Base-by-base conservation (phyloP, 805 yeast genomes). In the Teunomyces stri region DNA sequence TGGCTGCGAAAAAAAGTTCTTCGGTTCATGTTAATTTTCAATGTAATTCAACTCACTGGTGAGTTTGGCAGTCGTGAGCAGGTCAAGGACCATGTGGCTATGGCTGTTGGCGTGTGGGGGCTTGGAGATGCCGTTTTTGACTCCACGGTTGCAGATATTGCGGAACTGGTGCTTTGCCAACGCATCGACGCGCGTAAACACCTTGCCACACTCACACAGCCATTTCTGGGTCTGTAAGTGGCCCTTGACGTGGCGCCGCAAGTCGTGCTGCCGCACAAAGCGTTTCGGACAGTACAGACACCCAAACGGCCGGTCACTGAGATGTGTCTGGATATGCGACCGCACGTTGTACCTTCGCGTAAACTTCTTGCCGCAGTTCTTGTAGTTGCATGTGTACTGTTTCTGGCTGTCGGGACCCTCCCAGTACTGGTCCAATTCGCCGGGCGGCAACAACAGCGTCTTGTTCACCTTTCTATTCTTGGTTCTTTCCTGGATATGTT, bases 321-420 rank as follows among this genome's bases (percentile, higher is more conserved):
- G 69, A 72, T 94, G 99, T 0, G 99, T 94, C 64, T 94, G 99
- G 47, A 94, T 91, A 65, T 94, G 99, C 0, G 97, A 89, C 51
- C 98, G 74, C 10, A 89, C 89, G 59, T 94, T 94, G 66, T 95
- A 95, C 41, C 96, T 76, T 60, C 99, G 76, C 6, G 90, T 82
- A 67, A 94, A 92, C 46, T 78, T 70, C 67, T 94, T 90, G 7
- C 87, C 86, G 68, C 99, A 94, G 46, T 76, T 75, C 12, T 85
- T 79, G 65, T 75, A 92, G 49, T 79, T 75, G 66, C 99, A 94
- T 31, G 82, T 76, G 68, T 78, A 95, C 27, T 78, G 72, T 50
- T 84, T 86, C 42, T 85, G 80, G 27, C 72, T 79, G 53, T 87
- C 85, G 5, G 96, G 90, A 1, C 96, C 96, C 44, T 76, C 78